Evolutionary conservation across 1,284 basidiomycete species (phyloP), one percentile per base, ranked within the genome.

Genomic region (Entoloma clypeatum): DNA sequence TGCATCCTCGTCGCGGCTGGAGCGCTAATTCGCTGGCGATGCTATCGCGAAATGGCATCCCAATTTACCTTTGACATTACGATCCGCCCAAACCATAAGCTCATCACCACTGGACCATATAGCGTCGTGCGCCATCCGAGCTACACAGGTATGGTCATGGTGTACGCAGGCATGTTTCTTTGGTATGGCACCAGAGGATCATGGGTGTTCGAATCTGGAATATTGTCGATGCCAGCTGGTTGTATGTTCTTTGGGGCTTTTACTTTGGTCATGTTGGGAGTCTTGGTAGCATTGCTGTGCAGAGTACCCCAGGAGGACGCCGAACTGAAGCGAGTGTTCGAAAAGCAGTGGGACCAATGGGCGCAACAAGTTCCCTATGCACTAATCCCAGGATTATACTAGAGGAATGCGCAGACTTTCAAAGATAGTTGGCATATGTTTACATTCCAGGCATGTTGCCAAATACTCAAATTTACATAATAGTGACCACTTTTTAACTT

Each of bases 1-100:
- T 19, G 22, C 11, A n/a, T 36, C 5, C 8, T 24, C 8, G 23
- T 41, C 22, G 8, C n/a, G n/a, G 16, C 29, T 2, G 46, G 46
- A 7, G 33, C 39, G 5, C 21, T 36, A 14, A 18, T 49, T 3
- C 39, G 43, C n/a, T 11, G 28, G 18, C 18, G 36, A 18, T 47
- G 49, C 38, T 53, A 43, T 14, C 45, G 25, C n/a, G 30, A 11
- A 7, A 21, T 51, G 39, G 28, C 36, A 22, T 22, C 16, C 9
- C 23, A 38, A 17, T 53, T 53, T 39, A 49, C 47, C 0, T 45
- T 45, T 23, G 45, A 51, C 6, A 23, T 43, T 8, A 43, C 30
- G 5, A 31, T 49, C 13, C 40, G 30, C 14, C 25, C 43, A 4
- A 35, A 44, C 9, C 49, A 51, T 24, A 32, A 34, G 16, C 41